These are phyloP conservation scores for Ogataea populi-albae DNA, from an alignment of 805 yeast species.

Conservation along the genomic window DNA sequence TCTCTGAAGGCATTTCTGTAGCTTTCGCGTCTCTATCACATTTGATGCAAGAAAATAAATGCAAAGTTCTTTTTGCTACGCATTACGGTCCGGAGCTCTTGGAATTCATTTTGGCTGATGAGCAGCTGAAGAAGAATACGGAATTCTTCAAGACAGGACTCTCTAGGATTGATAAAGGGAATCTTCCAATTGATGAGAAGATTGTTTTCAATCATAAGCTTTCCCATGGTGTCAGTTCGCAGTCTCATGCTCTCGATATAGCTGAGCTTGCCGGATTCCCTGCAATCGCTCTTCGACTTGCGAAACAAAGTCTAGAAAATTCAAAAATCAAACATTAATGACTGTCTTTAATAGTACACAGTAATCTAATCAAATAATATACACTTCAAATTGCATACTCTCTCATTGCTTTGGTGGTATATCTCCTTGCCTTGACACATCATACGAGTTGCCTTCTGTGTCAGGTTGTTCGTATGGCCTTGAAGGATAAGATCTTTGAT, in stretches of 20 bases:
- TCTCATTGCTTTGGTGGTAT: too few species aligned
- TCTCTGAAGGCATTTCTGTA: constrained; percentile 78
- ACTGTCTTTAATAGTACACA: too few species aligned
- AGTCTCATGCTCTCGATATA: constrained; percentile 74
- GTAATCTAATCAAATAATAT: too few species aligned
- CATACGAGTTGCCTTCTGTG: too few species aligned
- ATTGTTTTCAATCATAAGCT: constrained; percentile 55
- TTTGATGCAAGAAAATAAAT: constrained; percentile 50
- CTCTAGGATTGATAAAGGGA: constrained; percentile 13
- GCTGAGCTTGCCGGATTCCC: constrained; percentile 85
- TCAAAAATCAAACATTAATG: too few species aligned
- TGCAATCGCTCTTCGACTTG: constrained; percentile 48
- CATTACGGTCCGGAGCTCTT: constrained; percentile 66
- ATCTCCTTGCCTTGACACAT: too few species aligned
- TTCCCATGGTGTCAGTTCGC: constrained; percentile 62
- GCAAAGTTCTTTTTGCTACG: constrained; percentile 84
- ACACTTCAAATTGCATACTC: too few species aligned
- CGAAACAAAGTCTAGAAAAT: constrained; percentile 35
- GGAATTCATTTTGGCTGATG: constrained; percentile 34
- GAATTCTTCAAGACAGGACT: constrained; percentile 28
- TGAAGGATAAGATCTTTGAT: too few species aligned
- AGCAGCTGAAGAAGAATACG: constrained; percentile 24
- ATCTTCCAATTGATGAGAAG: constrained; percentile 28
- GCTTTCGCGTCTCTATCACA: constrained; percentile 73
- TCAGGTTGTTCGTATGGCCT: too few species aligned